These are phyloP conservation scores for Veloboletus limbatus DNA, from an alignment of 1,284 basidiomycete genomes.

Conservation along the genomic window DNA sequence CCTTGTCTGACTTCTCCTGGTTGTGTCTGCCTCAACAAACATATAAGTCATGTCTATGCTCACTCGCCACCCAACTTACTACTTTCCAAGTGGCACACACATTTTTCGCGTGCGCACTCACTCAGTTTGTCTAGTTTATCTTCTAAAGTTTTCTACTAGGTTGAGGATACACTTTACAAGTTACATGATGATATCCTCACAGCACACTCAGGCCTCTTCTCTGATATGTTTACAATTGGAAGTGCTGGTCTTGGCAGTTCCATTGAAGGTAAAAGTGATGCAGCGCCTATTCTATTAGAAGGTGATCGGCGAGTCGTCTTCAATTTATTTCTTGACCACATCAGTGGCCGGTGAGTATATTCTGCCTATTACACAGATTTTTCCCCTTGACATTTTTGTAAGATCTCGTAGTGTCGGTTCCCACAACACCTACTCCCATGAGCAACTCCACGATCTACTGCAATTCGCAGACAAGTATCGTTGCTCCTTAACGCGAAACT, in stretches of 20 bases:
- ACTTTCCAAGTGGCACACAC: too few relatives aligned
- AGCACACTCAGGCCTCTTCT: neutral
- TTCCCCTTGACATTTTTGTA: neutral
- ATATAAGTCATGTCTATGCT: too few relatives aligned
- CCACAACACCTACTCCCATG: neutral
- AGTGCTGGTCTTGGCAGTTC: neutral
- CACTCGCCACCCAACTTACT: too few relatives aligned
- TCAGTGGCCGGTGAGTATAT: constrained; percentile 2
- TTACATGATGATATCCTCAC: neutral
- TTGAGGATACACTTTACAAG: constrained; percentile 6
- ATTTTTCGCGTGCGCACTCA: too few relatives aligned
- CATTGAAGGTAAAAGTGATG: neutral
- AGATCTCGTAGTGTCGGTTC: neutral
- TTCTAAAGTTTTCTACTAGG: too few relatives aligned
- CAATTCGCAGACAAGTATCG: constrained; percentile 8
- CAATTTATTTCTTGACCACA: constrained; percentile 10
- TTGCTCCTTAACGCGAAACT: neutral
- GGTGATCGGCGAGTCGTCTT: neutral
- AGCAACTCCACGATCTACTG: constrained; percentile 2
- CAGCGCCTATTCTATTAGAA: neutral
- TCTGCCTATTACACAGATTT: neutral
- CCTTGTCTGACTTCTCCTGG: too few relatives aligned
- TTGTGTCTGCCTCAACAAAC: too few relatives aligned
- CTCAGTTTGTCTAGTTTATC: too few relatives aligned
- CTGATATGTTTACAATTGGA: constrained; percentile 1